Conservation (phyloP, 306 rosid species). For the Pterocarpus santalinus region DNA sequence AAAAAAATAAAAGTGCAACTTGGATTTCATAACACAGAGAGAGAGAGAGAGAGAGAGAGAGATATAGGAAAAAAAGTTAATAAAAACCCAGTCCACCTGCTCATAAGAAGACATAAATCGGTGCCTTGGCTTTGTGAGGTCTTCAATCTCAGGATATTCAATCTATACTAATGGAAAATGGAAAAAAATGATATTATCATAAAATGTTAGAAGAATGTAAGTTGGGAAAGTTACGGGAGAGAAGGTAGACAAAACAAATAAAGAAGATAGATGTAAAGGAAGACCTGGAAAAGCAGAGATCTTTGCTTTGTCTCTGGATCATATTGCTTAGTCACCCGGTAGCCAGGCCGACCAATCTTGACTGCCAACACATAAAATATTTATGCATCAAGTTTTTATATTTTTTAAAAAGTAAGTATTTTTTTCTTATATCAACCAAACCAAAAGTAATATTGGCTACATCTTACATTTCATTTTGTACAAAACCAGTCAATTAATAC, state of each 20-base stretch:
- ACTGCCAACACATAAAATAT: conserved; percentile 58
- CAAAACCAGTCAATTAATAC: not conserved
- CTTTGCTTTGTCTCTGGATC: conserved; percentile 94
- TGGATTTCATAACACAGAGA: not conserved
- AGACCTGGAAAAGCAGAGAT: conserved; percentile 93
- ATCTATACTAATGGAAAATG: conserved; percentile 58
- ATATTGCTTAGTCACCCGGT: conserved; percentile 91
- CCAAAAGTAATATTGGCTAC: not conserved
- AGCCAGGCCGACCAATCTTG: conserved; percentile 97
- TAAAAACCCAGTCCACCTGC: conserved; percentile 63
- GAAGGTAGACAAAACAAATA: not conserved
- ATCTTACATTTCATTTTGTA: not conserved
- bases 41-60: not conserved
- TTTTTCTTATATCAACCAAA: not conserved
- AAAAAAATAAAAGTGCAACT: not conserved
- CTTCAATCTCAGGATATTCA: conserved; percentile 98
- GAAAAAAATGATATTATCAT: not conserved
- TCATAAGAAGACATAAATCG: conserved; percentile 97
- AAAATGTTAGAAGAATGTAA: not conserved
- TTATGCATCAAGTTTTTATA: not conserved
- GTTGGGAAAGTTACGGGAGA: not conserved
- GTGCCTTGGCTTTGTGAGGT: conserved; percentile 88
- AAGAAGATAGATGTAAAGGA: not conserved
- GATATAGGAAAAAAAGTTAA: not conserved
- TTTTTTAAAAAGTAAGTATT: no score